Conservation (phyloP, 1,139 yeast species). For the Fermentozyma sake region DNA sequence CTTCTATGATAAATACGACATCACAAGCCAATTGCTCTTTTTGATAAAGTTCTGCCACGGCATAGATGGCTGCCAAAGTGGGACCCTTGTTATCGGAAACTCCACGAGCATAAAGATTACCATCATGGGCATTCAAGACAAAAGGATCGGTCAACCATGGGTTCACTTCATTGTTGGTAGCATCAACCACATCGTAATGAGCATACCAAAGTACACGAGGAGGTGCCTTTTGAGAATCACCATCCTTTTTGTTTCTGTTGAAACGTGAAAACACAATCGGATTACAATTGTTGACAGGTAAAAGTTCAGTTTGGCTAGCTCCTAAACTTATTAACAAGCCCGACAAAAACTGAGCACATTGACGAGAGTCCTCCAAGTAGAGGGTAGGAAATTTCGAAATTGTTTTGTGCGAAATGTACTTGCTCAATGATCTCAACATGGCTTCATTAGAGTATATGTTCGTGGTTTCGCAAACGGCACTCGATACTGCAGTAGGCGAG, state of each 20-base stretch:
- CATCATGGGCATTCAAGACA: constrained; percentile 68
- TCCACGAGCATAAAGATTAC: constrained; percentile 88
- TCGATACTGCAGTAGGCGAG: no score
- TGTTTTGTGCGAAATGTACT: constrained; percentile 66
- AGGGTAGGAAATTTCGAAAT: constrained; percentile 68
- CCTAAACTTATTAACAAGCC: constrained; percentile 66
- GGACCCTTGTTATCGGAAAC: constrained; percentile 97
- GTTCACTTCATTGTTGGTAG: constrained; percentile 37
- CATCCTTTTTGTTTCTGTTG: constrained; percentile 30
- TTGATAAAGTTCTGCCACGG: constrained; percentile 70
- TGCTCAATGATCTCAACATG: constrained; percentile 57
- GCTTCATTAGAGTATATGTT: constrained; percentile 44
- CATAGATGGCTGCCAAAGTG: constrained; percentile 78
- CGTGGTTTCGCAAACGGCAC: no score
- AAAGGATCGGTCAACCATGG: constrained; percentile 83
- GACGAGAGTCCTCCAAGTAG: constrained; percentile 74
- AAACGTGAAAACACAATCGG: constrained; percentile 82
- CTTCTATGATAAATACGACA: constrained; percentile 82
- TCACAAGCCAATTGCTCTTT: constrained; percentile 57
- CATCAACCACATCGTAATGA: constrained; percentile 89
- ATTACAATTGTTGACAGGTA: constrained; percentile 73
- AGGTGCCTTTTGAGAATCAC: constrained; percentile 5
- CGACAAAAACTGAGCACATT: constrained; percentile 76
- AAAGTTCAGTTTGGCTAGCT: constrained; percentile 58
- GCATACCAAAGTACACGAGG: constrained; percentile 79